A percentile compares a stretch with the other conserved stretches of the same genome.
phyloP scores from a whole-genome alignment of 106 monocot species.

The Vanilla planifolia region DNA sequence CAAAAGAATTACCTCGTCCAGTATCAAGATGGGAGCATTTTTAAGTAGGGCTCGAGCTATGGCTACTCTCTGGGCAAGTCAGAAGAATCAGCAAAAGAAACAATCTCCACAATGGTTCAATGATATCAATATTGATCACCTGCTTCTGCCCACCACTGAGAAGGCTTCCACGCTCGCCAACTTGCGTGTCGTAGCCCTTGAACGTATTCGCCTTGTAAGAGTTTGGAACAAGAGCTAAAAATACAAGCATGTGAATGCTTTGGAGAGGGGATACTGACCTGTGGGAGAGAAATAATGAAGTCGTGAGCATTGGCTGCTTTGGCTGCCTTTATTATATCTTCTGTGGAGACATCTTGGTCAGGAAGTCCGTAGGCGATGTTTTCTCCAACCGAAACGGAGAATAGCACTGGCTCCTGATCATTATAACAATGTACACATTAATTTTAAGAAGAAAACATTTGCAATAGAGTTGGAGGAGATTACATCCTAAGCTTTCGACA shows the following conservation, averaged over 20 bases:
- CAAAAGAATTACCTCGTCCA: constrained; percentile 67
- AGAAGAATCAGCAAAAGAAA: constrained; percentile 1
- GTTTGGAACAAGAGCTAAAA: not conserved
- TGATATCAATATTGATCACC: constrained; percentile 22
- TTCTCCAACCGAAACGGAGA: constrained; percentile 95
- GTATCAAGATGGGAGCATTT: constrained; percentile 87
- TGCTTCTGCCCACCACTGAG: constrained; percentile 96
- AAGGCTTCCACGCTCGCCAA: constrained; percentile 92
- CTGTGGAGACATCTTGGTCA: constrained; percentile 86
- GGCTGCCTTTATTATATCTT: constrained; percentile 92
- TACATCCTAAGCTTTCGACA: too few relatives aligned
- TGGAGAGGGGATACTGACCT: constrained; percentile 61
- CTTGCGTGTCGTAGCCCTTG: constrained; percentile 91
- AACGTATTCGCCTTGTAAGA: constrained; percentile 8
- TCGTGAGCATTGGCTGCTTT: constrained; percentile 99
- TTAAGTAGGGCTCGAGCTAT: constrained; percentile 95
- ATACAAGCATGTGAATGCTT: not conserved
- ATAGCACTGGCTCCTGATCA: constrained; percentile 98
- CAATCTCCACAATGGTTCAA: too few relatives aligned
- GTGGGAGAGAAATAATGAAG: constrained; percentile 90
- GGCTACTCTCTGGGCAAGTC: constrained; percentile 75
- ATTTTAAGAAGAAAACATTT: too few relatives aligned
- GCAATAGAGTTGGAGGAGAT: too few relatives aligned
- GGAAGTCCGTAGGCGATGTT: constrained; percentile 98
- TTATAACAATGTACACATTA: too few relatives aligned